These are phyloP conservation scores for Ogataea paraovalis DNA, from an alignment of 805 yeast species.

Conservation along the genomic window DNA sequence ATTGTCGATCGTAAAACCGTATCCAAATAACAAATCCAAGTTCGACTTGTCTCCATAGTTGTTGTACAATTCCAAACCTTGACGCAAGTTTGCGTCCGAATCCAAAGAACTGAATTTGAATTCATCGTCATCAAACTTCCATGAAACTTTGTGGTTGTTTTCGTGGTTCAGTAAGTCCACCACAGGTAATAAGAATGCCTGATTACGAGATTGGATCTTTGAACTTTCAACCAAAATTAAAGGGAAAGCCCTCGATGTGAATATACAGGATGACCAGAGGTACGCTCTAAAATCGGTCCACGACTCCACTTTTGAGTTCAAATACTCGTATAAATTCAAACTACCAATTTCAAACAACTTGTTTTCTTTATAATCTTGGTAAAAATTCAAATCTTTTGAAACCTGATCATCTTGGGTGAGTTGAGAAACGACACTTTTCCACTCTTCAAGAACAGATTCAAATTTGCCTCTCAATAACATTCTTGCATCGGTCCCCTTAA, in stretches of 20 bases:
- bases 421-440: slow-evolving; percentile 37
- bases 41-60: slow-evolving; percentile 78
- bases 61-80: slow-evolving; percentile 65
- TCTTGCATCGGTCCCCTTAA: slow-evolving; percentile 71
- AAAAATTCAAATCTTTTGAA: slow-evolving; percentile 23
- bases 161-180: slow-evolving; percentile 75
- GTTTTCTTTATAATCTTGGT: slow-evolving; percentile 18
- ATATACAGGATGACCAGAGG: slow-evolving; percentile 69
- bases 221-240: slow-evolving; percentile 46
- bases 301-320: slow-evolving; percentile 14
- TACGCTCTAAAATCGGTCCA: slow-evolving; percentile 70
- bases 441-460: slow-evolving; percentile 50
- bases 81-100: slow-evolving; percentile 26
- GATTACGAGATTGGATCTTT: slow-evolving; percentile 25
- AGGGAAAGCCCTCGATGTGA: slow-evolving; percentile 81
- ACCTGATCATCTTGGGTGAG: no score
- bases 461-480: slow-evolving; percentile 47
- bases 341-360: slow-evolving; percentile 2
- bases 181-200: slow-evolving; percentile 72
- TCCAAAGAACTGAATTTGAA: slow-evolving; percentile 38
- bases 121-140: slow-evolving; percentile 39
- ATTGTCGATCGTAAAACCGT: slow-evolving; percentile 64
- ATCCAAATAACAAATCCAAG: slow-evolving; percentile 61
- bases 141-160: slow-evolving; percentile 54
- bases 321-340: slow-evolving; percentile 1